Percentiles rank a stretch among this genome's conserved stretches.
Conservation (phyloP, 2,329 filamentous ascomycete species). For the Claviceps pusilla region DNA sequence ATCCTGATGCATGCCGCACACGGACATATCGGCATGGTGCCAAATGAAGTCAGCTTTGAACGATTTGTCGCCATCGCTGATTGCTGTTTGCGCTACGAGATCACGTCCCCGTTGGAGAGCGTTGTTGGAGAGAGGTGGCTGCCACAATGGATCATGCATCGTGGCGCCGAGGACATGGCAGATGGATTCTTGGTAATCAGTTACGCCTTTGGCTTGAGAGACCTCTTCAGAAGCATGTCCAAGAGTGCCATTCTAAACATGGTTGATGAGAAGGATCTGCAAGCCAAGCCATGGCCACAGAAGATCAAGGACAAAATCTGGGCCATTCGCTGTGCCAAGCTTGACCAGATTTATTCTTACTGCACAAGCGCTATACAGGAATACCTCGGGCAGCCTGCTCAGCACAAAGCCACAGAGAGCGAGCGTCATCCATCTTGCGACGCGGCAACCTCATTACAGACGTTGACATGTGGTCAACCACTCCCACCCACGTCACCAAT, state of each 20-base stretch:
- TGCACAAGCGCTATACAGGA: conserved; percentile 30
- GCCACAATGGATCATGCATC: conserved; percentile 32
- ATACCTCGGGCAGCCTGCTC: conserved; percentile 23
- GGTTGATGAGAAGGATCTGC: conserved; percentile 26
- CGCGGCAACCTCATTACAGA: conserved; percentile 9
- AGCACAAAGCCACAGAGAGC: conserved; percentile 8
- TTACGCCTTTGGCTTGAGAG: conserved; percentile 34
- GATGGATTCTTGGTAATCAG: conserved; percentile 36
- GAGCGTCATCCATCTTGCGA: conserved; percentile 10
- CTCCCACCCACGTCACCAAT: conserved; percentile 6
- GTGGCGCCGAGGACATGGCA: conserved; percentile 31
- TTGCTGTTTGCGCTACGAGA: conserved; percentile 33
- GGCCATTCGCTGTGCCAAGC: conserved; percentile 32
- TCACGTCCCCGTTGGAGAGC: conserved; percentile 35
- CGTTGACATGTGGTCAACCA: conserved; percentile 5
- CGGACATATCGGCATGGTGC: conserved; percentile 31
- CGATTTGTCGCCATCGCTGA: conserved; percentile 38
- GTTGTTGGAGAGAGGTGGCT: conserved; percentile 37
- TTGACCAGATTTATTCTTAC: conserved; percentile 33
- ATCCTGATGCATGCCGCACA: conserved; percentile 37
- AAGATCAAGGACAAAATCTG: conserved; percentile 33
- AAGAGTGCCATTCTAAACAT: conserved; percentile 34
- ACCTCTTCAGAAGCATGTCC: conserved; percentile 34
- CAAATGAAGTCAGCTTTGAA: conserved; percentile 30
- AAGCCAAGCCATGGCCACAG: conserved; percentile 30